Evolutionary conservation across 192 early-diverging fungal species (phyloP), one percentile per base, ranked within the genome.

Genomic region (Coemansia sp.): DNA sequence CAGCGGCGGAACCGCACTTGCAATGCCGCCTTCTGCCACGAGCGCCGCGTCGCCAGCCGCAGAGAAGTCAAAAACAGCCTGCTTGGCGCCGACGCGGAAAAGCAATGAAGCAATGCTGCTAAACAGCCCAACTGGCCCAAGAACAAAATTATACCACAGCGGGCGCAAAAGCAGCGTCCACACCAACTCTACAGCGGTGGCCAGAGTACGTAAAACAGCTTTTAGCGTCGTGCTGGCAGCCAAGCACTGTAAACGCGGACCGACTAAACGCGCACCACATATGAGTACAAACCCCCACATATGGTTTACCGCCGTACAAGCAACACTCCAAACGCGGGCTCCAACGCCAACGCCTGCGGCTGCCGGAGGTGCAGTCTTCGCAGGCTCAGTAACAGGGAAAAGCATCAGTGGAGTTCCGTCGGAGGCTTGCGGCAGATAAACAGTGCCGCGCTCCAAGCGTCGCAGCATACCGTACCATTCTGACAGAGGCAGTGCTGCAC

Each of bases 391-490:
- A 7, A 51, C 30, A 7, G 50, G 63, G 24, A 50, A 66, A 2
- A 80, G 66, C 24, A 70, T 61, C 9, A 75, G 72, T 55, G 78
- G 78, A 8, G 78, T 80, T 20, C 78, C 78, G 27, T 80, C 78
- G 57, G 66, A 56, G 9, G 72, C 72, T 36, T 80, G 78, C 21
- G 78, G 78, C 30, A 80, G 63, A 56, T 72, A 63, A 9, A 59
- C 27, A 23, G 58, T 54, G 10, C 59, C 59, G 21, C 64, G 62
- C 55, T 75, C 66, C 62, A 75, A 46, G 1, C 78, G 60, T 23
- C 68, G 72, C 11, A 80, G 66, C 78, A 80, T 75, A 32, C 66
- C 78, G 57, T 72, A 80, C 78, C 78, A 80, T 59, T 80, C 78
- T 0, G 78, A 74, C 10, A 64, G 57, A 9, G 56, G 57, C 22